phyloP scores from a whole-genome alignment of 257 asterid genomes.

The Lycium barbarum region DNA sequence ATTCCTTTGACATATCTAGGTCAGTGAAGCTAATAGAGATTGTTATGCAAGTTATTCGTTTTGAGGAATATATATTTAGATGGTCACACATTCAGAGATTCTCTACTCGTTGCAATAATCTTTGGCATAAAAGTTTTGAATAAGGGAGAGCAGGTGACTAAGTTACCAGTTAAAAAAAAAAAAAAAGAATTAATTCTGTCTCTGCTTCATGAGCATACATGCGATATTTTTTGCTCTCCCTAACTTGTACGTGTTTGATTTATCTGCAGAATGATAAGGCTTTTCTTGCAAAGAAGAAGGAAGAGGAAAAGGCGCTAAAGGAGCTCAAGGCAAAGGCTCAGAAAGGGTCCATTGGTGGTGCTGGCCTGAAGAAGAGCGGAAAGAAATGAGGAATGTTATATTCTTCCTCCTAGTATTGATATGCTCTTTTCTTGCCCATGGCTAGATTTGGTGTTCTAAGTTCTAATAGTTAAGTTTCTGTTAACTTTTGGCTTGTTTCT shows the following conservation, averaged over 20 bases:
- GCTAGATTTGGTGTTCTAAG: slow-evolving; percentile 25
- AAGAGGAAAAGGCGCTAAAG: slow-evolving; percentile 30
- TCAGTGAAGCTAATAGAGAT: background rate
- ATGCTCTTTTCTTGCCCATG: background rate
- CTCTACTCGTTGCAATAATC: background rate
- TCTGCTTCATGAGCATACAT: background rate
- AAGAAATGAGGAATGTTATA: slow-evolving; percentile 18
- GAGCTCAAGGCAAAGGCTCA: slow-evolving; percentile 30
- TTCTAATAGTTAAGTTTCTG: background rate
- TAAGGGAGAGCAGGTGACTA: background rate
- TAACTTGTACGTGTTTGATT: background rate
- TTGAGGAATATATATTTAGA: background rate
- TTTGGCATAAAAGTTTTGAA: background rate
- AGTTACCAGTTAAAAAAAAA: too few species aligned
- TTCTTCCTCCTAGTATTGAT: background rate
- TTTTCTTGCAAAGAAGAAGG: slow-evolving; percentile 28
- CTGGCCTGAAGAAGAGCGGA: slow-evolving; percentile 30
- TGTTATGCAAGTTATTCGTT: background rate
- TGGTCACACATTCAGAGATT: background rate
- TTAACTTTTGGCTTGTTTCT: slow-evolving; percentile 2
- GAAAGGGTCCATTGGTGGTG: slow-evolving; percentile 28
- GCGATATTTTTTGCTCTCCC: background rate
- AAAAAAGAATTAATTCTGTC: background rate
- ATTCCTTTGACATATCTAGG: background rate
- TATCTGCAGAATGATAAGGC: slow-evolving; percentile 24